Evolutionary conservation across 139 green algal genomes (phyloP).

Genomic region (Chlorella vulgaris): DNA sequence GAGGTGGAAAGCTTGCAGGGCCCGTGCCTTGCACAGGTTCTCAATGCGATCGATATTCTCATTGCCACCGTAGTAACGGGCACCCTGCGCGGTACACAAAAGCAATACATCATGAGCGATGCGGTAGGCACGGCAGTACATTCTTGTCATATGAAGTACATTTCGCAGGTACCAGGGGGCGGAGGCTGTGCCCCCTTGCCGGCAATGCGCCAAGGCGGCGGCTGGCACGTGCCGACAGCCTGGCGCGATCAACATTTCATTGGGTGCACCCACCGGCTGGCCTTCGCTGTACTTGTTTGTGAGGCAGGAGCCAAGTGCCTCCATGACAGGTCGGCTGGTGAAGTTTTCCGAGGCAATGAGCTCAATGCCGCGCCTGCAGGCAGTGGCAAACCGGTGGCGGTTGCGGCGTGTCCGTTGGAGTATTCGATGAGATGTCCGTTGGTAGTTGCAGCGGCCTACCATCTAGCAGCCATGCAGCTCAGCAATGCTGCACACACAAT

Average conservation of each 20-base stretch:
- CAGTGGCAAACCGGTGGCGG: neutral
- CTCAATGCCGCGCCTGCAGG: constrained; percentile 92
- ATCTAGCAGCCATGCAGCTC: no score
- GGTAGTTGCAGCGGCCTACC: no score
- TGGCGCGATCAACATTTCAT: no score
- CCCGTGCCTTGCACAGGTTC: constrained; percentile 75
- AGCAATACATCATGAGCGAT: neutral
- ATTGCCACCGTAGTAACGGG: constrained; percentile 98
- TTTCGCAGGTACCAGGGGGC: no score
- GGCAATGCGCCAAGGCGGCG: neutral
- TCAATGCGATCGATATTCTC: constrained; percentile 89
- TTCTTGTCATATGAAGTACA: no score
- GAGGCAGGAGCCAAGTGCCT: constrained; percentile 93
- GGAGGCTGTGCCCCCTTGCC: neutral
- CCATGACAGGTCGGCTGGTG: constrained; percentile 91
- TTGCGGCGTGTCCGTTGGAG: neutral
- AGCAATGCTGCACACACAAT: neutral
- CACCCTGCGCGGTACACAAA: constrained; percentile 43
- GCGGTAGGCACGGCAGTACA: no score
- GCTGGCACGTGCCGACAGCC: no score
- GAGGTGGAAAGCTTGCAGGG: constrained; percentile 78
- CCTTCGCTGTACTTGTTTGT: constrained; percentile 99
- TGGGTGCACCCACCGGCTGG: constrained; percentile 60
- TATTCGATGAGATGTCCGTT: neutral
- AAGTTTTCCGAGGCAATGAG: constrained; percentile 99